Evolutionary conservation across 371 early-diverging fungal species (phyloP).

Genomic region (Actinomortierella ambigua): DNA sequence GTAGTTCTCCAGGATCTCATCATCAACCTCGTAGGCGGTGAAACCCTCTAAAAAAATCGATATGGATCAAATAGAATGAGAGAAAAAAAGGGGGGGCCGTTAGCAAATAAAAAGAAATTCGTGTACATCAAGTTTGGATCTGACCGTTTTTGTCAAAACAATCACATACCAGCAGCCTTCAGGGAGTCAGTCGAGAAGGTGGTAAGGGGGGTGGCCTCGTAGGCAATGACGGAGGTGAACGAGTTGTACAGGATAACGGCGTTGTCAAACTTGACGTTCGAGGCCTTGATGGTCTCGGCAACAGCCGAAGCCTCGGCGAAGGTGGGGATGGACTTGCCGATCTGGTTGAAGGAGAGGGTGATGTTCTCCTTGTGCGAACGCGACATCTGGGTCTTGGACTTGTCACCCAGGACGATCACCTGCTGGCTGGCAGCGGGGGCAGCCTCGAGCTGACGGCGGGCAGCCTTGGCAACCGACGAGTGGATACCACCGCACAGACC

Average conservation of each 20-base stretch:
- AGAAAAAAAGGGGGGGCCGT: no score
- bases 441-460: conserved; percentile 67
- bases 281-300: conserved; percentile 76
- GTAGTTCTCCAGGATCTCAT: conserved; percentile 86
- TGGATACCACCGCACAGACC: conserved; percentile 99
- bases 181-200: conserved; percentile 73
- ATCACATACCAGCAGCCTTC: conserved; percentile 71
- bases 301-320: conserved; percentile 89
- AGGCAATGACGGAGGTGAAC: conserved; percentile 94
- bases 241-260: conserved; percentile 91
- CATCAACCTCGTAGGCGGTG: conserved; percentile 88
- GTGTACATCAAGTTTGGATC: no score
- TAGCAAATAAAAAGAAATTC: neutral
- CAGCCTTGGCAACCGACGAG: conserved; percentile 90
- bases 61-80: neutral
- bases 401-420: conserved; percentile 89
- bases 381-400: conserved; percentile 90
- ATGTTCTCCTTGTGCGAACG: conserved; percentile 80
- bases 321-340: conserved; percentile 89
- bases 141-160: neutral
- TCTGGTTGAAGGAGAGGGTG: conserved; percentile 84
- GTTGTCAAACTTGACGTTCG: conserved; percentile 72
- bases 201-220: conserved; percentile 77
- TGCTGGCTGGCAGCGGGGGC: conserved; percentile 54
- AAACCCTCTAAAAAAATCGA: conserved; percentile 76